These are phyloP conservation scores for Penicillium cinerascens DNA, from an alignment of 495 filamentous ascomycete species.

Conservation along the genomic window DNA sequence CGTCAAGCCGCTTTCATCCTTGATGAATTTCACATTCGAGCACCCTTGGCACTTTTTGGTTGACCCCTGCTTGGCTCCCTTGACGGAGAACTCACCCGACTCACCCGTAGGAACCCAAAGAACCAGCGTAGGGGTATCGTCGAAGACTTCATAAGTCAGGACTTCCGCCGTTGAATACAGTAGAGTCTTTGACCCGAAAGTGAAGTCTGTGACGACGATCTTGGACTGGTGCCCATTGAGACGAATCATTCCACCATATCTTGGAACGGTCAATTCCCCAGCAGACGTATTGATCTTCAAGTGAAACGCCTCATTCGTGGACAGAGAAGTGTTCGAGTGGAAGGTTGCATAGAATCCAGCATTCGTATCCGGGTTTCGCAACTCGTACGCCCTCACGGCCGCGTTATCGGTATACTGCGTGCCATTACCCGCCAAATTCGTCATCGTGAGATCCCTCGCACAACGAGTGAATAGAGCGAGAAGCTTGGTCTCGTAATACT, in stretches of 20 bases:
- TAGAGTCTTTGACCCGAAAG: slow-evolving; percentile 45
- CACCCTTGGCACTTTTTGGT: slow-evolving; percentile 28
- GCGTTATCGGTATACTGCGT: slow-evolving; percentile 53
- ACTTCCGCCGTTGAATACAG: slow-evolving; percentile 61
- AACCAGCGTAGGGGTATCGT: slow-evolving; percentile 45
- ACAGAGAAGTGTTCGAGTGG: slow-evolving; percentile 46
- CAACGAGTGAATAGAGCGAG: slow-evolving; percentile 53
- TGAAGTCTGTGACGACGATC: slow-evolving; percentile 58
- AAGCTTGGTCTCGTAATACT: slow-evolving; percentile 60
- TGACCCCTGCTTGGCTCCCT: slow-evolving; percentile 39
- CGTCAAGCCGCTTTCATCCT: slow-evolving; percentile 30
- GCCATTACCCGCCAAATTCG: slow-evolving; percentile 54
- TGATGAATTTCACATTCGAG: slow-evolving; percentile 37
- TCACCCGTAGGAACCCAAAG: slow-evolving; percentile 55
- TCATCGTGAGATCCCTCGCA: slow-evolving; percentile 50
- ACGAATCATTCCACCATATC: slow-evolving; percentile 35
- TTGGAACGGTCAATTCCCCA: slow-evolving; percentile 46
- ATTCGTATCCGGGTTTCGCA: slow-evolving; percentile 54
- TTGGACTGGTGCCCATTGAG: slow-evolving; percentile 59
- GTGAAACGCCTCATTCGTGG: slow-evolving; percentile 47
- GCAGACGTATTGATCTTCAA: slow-evolving; percentile 52
- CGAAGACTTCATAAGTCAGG: slow-evolving; percentile 48
- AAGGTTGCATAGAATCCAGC: slow-evolving; percentile 55
- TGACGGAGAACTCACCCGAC: slow-evolving; percentile 51
- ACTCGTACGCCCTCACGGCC: slow-evolving; percentile 43